Percentiles rank a stretch among this genome's conserved stretches.
These are phyloP conservation scores for Davidsoniella virescens DNA, from an alignment of 2,329 filamentous ascomycete genomes.

Conservation along the genomic window DNA sequence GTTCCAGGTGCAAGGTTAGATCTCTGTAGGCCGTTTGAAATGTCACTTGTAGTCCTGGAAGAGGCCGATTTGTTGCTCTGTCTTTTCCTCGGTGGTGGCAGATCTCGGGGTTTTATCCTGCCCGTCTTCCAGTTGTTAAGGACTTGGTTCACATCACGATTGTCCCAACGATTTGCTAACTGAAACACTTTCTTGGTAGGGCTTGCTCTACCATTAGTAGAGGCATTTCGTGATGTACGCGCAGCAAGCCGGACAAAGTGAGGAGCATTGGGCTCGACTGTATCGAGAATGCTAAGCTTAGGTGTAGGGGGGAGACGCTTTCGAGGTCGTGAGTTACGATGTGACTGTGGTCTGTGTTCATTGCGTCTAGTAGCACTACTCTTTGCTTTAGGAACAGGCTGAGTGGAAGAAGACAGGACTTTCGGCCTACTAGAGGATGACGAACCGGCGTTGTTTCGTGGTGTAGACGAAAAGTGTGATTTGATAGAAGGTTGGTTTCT, in stretches of 20 bases:
- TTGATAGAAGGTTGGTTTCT: conserved; percentile 22
- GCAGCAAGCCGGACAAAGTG: conserved; percentile 45
- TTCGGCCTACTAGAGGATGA: background rate
- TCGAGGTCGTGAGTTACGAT: background rate
- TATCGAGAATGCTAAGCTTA: conserved; percentile 43
- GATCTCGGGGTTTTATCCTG: conserved; percentile 21
- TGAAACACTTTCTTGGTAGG: conserved; percentile 40
- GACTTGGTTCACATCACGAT: conserved; percentile 37
- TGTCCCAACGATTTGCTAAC: conserved; percentile 44
- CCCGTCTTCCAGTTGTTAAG: conserved; percentile 41
- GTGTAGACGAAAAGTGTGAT: conserved; percentile 16
- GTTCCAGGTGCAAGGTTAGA: background rate
- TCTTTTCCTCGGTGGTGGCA: background rate
- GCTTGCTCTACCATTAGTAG: conserved; percentile 36
- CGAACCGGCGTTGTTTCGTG: background rate
- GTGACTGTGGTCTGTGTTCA: too few species aligned
- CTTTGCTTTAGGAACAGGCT: background rate
- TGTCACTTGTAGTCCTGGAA: too few species aligned
- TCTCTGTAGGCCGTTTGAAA: too few species aligned
- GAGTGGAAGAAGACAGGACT: background rate
- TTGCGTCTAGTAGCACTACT: too few species aligned
- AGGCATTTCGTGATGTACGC: conserved; percentile 33
- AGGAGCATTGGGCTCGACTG: conserved; percentile 36
- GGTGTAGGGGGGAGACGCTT: conserved; percentile 21
- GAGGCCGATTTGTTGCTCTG: background rate